Evolutionary conservation across 129 eudicot genomes (phyloP).

Genomic region (Oenanthe sinensis): DNA sequence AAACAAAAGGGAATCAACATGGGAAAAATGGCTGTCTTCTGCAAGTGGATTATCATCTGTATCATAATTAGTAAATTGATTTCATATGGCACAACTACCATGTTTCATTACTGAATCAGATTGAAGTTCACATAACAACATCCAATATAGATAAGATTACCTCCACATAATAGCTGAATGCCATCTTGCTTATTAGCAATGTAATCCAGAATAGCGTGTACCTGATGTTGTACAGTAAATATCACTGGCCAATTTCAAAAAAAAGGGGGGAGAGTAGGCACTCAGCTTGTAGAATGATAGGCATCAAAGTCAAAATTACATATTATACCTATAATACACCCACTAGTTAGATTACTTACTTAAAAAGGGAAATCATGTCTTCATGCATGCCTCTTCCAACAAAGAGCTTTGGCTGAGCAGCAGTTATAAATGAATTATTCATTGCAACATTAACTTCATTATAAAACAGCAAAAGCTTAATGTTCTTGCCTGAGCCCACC

Average conservation of each 20-base stretch:
- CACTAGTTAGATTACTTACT: conserved; percentile 39
- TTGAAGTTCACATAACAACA: neutral
- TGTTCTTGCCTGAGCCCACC: conserved; percentile 15
- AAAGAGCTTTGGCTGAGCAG: conserved; percentile 86
- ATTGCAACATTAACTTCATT: neutral
- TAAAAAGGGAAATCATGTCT: conserved; percentile 84
- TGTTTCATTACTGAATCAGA: neutral
- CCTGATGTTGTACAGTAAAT: conserved; percentile 29
- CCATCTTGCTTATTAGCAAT: conserved; percentile 72
- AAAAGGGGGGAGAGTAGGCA: neutral
- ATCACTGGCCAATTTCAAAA: neutral
- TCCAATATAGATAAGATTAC: conserved; percentile 23
- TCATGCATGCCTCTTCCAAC: conserved; percentile 99
- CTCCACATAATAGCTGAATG: conserved; percentile 99
- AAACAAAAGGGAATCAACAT: neutral
- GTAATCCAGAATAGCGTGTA: conserved; percentile 85
- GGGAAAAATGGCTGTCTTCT: neutral
- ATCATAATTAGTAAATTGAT: neutral
- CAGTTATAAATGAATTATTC: conserved; percentile 16
- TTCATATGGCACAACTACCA: neutral
- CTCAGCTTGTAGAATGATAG: neutral
- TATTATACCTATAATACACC: neutral
- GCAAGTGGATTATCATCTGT: neutral
- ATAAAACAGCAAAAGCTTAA: neutral
- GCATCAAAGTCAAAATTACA: neutral